These are phyloP conservation scores for Dioscorea alata DNA, from an alignment of 106 monocot species.

Conservation along the genomic window DNA sequence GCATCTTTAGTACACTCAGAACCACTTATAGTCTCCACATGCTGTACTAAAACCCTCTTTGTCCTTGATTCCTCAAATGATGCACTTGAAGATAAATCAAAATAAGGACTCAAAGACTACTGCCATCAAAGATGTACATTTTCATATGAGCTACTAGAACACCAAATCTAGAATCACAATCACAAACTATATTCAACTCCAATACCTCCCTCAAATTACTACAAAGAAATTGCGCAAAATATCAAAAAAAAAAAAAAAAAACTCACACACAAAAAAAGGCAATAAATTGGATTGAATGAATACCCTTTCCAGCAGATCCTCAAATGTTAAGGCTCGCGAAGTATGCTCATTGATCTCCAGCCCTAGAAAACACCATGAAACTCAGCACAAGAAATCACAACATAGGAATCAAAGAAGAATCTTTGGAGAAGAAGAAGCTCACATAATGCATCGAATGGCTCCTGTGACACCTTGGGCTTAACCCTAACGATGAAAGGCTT, in stretches of 20 bases:
- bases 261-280: too few species aligned
- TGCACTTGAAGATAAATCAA: slow-evolving; percentile 6
- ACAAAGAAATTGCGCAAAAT: neutral
- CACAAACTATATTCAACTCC: too few species aligned
- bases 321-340: slow-evolving; percentile 31
- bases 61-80: slow-evolving; percentile 18
- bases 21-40: slow-evolving; percentile 49
- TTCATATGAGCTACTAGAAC: too few species aligned
- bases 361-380: slow-evolving; percentile 32
- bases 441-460: slow-evolving; percentile 63
- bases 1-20: slow-evolving; percentile 41
- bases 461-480: slow-evolving; percentile 58
- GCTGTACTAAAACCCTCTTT: slow-evolving; percentile 57
- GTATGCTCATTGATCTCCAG: slow-evolving; percentile 68
- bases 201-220: neutral
- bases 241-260: slow-evolving; percentile 1
- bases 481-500: slow-evolving; percentile 74
- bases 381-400: too few species aligned
- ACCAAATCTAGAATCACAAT: too few species aligned
- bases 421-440: slow-evolving; percentile 1
- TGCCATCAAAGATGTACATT: too few species aligned
- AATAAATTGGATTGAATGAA: neutral
- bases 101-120: neutral
- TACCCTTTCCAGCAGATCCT: slow-evolving; percentile 23
- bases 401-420: too few species aligned